A percentile compares a stretch with the other conserved stretches of the same genome.
Evolutionary conservation across 345 rosid species (phyloP).

Genomic region (Brassica incana): DNA sequence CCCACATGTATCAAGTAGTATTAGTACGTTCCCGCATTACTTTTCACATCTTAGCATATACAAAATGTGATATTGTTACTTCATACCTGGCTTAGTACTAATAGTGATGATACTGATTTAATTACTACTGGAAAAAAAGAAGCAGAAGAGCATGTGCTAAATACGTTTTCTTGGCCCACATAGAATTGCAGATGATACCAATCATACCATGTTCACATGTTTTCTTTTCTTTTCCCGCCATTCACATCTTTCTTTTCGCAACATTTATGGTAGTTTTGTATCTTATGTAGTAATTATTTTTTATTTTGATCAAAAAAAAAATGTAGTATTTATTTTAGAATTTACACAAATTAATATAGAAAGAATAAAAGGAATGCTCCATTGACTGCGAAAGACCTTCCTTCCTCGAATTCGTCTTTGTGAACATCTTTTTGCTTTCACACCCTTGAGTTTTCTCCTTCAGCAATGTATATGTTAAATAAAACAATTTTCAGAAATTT

Average conservation of each 20-base stretch:
- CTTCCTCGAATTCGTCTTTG: neutral
- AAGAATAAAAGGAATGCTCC: slow-evolving; percentile 2
- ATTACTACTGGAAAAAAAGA: no score
- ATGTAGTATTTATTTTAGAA: neutral
- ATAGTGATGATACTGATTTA: no score
- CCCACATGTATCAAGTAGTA: neutral
- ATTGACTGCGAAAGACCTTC: slow-evolving; percentile 18
- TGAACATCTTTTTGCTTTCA: slow-evolving; percentile 20
- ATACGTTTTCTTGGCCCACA: no score
- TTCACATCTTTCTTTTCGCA: neutral
- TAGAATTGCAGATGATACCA: no score
- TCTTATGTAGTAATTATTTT: neutral
- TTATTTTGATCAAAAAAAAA: no score
- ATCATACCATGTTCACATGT: no score
- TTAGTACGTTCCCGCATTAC: neutral
- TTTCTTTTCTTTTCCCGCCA: no score
- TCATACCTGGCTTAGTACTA: no score
- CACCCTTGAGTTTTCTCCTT: neutral
- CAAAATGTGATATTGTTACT: no score
- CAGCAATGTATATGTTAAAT: neutral
- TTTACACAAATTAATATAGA: neutral
- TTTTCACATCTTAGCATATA: no score
- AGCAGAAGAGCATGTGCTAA: no score
- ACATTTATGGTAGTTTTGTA: slow-evolving; percentile 1
- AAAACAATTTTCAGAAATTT: neutral